Conservation (phyloP, 331 rosid genomes). For the Malus hybrid region DNA sequence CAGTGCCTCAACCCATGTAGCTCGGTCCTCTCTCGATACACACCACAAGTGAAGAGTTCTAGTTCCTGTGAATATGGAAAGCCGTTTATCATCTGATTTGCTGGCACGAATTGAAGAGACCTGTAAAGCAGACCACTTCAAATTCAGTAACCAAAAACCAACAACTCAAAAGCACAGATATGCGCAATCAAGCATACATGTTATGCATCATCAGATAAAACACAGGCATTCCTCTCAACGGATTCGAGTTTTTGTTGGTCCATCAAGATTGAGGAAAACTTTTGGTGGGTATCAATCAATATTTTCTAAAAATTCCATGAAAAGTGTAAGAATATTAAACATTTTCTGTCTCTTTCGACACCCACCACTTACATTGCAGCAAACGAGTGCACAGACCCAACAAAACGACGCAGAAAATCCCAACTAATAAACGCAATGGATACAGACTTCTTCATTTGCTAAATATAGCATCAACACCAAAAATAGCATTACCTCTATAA, state of each 20-base stretch:
- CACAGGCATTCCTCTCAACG: background rate
- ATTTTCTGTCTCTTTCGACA: background rate
- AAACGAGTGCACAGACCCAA: background rate
- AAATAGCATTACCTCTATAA: background rate
- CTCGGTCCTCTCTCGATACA: conserved; percentile 74
- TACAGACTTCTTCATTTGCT: background rate
- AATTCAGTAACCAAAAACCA: conserved; percentile 19
- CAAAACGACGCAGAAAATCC: background rate
- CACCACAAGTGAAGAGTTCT: conserved; percentile 90
- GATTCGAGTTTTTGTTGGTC: background rate
- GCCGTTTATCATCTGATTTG: conserved; percentile 95
- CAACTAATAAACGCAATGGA: too few species aligned
- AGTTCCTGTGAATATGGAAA: conserved; percentile 90
- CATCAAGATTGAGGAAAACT: background rate
- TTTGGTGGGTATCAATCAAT: background rate
- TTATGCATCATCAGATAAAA: background rate
- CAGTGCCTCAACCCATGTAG: conserved; percentile 84
- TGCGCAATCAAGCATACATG: background rate
- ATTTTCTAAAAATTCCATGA: background rate
- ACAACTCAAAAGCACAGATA: background rate
- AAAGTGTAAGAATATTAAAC: background rate
- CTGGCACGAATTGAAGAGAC: conserved; percentile 94
- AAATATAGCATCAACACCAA: background rate
- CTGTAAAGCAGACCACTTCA: conserved; percentile 41
- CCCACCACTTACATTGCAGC: background rate